Evolutionary conservation across 345 rosid genomes (phyloP), one percentile per base, ranked within the genome.

Genomic region (Eucalyptus sp.): DNA sequence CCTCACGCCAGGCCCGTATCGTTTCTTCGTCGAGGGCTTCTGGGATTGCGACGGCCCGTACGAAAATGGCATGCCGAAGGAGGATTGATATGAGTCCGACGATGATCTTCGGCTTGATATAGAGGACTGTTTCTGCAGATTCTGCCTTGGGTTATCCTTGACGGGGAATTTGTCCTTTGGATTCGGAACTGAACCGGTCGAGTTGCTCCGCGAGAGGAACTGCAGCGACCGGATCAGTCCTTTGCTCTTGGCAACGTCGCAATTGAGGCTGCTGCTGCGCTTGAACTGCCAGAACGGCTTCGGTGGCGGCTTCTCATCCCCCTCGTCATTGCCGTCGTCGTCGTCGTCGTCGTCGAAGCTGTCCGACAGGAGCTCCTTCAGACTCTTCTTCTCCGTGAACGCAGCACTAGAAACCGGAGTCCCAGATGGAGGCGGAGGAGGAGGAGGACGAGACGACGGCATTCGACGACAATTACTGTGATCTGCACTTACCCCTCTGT

Each of bases 201-300:
- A 97, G 89, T 96, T 93, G 91, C 99, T 97, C 66, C 99, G 90
- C 29, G 99, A 91, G 48, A 96, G 96, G 89, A 97, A 96, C 64
- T 94, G 95, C 22, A 96, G 87, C 6, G 98, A 94, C 25, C 95
- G 93, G 87, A 97, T 95, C 46, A 96, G 90, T 43, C 96, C 90
- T 88, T 91, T 94, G 89, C 95, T 90, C 92, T 94, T 86, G 48
- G 89, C 87, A 50, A 93, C 91, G 14, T 96, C 98, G 81, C 95
- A 94, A 90, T 96, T 96, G 46, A 96, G 94, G 89, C 99, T 97
- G 87, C 91, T 94, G 94, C 99, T 96, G 92, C 98, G 94, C 90
- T 94, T 96, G 94, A 97, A 94, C 88, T 96, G 95, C 96, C 96
- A 94, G 90, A 95, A 96, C 25, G 94, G 64, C 89, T 92, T 95